Evolutionary conservation across 768 basidiomycete genomes (phyloP), one percentile per base, ranked within the genome.

Genomic region (Russula ochroleuca): DNA sequence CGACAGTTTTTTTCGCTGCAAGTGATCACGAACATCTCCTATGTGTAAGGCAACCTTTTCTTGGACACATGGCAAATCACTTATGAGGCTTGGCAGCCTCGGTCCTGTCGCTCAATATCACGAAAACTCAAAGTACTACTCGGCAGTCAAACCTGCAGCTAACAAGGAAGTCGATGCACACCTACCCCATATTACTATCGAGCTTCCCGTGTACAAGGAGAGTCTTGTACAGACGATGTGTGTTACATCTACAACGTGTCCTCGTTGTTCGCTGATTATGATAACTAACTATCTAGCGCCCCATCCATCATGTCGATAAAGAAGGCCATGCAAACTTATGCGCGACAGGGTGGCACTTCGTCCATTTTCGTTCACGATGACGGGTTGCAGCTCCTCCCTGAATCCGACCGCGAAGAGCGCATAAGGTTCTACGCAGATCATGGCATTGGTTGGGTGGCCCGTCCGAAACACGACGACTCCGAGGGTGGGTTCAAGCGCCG

Each of bases 131-230:
- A 82, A 80, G 43, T 94, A 88, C 74, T 94, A 90, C 71, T 92
- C 89, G 13, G 88, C 90, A 13, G 73, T 80, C 55, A 79, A 78
- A 49, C 87, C 90, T 0, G 79, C 77, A 28, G 73, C 84, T 0
- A 87, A 86, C 72, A 79, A 82, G 57, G 84, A 81, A 17, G 77
- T 90, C 60, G 88, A 90, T 71, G 68, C 78, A 1, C 78, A 76
- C 58, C 78, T 92, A 3, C 90, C 89, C 2, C 90, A 91, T 70
- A 79, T 92, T 17, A 88, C 88, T 0, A 78, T 94, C 54, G 85
- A 94, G 74, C 79, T 94, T 76, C 92, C 92, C 0, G 92, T 94
- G 5, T 95, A 94, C 75, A 94, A 92, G 70, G 90, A 92, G 71
- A 88, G 85, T 68, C 73, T 92, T 57, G 86, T 90, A 57, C 83